Evolutionary conservation across 2,329 filamentous ascomycete species (phyloP), one percentile per base, ranked within the genome.

Genomic region (Cercospora zeina): DNA sequence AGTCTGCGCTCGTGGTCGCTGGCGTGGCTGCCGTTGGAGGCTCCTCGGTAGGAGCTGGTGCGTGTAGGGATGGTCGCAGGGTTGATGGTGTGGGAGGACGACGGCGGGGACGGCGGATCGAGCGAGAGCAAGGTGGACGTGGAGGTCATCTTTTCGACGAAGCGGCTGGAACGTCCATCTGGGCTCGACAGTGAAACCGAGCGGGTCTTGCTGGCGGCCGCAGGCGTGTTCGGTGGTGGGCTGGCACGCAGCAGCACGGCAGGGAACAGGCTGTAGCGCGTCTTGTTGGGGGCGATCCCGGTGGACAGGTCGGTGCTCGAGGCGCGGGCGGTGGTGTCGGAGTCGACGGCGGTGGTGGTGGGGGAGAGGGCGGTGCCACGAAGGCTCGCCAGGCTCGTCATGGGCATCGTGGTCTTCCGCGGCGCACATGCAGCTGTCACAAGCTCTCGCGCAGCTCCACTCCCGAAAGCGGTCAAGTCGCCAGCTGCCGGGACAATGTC

Each of bases 41-140:
- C 75, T 65, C 82, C 79, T 66, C 82, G 81, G 61, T 84, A 86
- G 1, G 88, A 90, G 60, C 89, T 91, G 50, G 87, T 91, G 65
- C 89, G 84, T 2, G 87, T 87, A 19, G 90, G 89, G 59, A 92
- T 91, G 4, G 71, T 67, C 3, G 70, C 70, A 4, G 71, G 71
- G 49, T 72, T 66, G 36, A 72, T 65, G 54, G 53, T 36, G 58
- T 54, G 45, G 19, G 58, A 33, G 16, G 62, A 47, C 11, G 61
- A 50, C 24, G 59, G 60, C 13, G 62, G 36, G 14, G 51, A 49
- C 27, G 59, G 33, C 61, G 50, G 36, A 10, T 59, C 42, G 36
- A 27, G 13, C 34, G 55, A 53, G 19, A 34, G 24, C 31, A 54
- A 50, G 19, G 57, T 60, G 9, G 58, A 50, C 16, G 57, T 51